Evolutionary conservation across 1,139 yeast genomes (phyloP).

Genomic region (Diutina mesorugosa): DNA sequence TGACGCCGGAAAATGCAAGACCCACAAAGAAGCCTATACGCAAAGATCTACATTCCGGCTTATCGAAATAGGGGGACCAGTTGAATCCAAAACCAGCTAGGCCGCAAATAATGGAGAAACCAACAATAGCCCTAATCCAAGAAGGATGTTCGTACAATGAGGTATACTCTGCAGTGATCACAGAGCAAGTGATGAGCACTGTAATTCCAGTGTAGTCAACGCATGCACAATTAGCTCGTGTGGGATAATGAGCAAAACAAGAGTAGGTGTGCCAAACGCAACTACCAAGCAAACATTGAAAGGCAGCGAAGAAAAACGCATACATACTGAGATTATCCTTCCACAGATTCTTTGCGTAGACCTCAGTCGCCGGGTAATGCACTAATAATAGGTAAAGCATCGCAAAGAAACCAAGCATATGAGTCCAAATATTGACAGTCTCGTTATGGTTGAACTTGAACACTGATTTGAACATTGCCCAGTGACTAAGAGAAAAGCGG

Average conservation of each 20-base stretch:
- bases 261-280: conserved; percentile 89
- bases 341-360: conserved; percentile 23
- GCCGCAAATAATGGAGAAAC: conserved; percentile 57
- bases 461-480: conserved; percentile 43
- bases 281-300: conserved; percentile 67
- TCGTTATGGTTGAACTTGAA: conserved; percentile 67
- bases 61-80: conserved; percentile 85
- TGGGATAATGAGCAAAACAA: conserved; percentile 52
- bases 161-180: conserved; percentile 74
- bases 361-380: conserved; percentile 48
- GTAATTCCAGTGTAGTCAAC: conserved; percentile 94
- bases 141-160: conserved; percentile 54
- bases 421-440: conserved; percentile 90
- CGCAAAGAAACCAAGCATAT: conserved; percentile 52
- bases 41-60: conserved; percentile 69
- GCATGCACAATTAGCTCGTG: conserved; percentile 75
- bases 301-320: conserved; percentile 56
- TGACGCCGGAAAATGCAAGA: conserved; percentile 62
- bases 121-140: conserved; percentile 35
- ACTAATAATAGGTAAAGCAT: conserved; percentile 42
- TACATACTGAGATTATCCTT: conserved; percentile 45
- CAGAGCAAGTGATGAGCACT: conserved; percentile 78
- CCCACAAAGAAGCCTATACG: conserved; percentile 78
- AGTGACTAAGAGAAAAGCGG: conserved; percentile 61
- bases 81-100: conserved; percentile 63